These are phyloP conservation scores for Amanita molliuscula DNA, from an alignment of 768 basidiomycete species.

Conservation along the genomic window DNA sequence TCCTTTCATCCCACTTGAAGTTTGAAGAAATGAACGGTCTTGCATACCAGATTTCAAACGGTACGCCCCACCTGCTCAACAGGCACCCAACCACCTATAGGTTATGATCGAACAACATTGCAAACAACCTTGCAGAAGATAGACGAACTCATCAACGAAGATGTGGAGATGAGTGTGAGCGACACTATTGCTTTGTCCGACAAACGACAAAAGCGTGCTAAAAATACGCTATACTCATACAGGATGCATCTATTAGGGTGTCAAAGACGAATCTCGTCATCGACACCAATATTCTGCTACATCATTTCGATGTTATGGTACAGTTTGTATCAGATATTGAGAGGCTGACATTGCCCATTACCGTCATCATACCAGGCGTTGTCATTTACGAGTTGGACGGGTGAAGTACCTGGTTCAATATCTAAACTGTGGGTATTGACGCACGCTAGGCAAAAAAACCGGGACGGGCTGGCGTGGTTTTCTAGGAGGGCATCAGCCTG, in stretches of 20 bases:
- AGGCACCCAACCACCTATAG: background rate
- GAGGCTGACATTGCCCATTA: slow-evolving; percentile 32
- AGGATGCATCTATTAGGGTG: slow-evolving; percentile 32
- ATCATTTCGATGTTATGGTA: slow-evolving; percentile 52
- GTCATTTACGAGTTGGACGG: slow-evolving; percentile 74
- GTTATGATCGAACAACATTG: background rate
- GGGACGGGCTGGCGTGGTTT: slow-evolving; percentile 42
- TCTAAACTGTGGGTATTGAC: background rate
- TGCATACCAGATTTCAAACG: background rate
- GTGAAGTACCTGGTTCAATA: slow-evolving; percentile 23
- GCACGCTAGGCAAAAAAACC: slow-evolving; percentile 34
- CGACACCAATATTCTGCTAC: slow-evolving; percentile 74
- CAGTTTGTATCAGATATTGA: slow-evolving; percentile 58
- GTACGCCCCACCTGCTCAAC: background rate
- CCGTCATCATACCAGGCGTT: slow-evolving; percentile 61
- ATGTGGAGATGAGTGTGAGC: slow-evolving; percentile 65
- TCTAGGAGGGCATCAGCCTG: slow-evolving; percentile 62
- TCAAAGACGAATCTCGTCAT: slow-evolving; percentile 43
- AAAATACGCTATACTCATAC: background rate
- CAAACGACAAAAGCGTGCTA: background rate
- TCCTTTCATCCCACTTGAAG: background rate
- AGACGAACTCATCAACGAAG: slow-evolving; percentile 47
- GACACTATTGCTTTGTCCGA: slow-evolving; percentile 1
- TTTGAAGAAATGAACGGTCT: background rate
- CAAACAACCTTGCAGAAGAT: slow-evolving; percentile 35